Evolutionary conservation across 2,329 filamentous ascomycete genomes (phyloP).

Genomic region (Fusarium circinatum): DNA sequence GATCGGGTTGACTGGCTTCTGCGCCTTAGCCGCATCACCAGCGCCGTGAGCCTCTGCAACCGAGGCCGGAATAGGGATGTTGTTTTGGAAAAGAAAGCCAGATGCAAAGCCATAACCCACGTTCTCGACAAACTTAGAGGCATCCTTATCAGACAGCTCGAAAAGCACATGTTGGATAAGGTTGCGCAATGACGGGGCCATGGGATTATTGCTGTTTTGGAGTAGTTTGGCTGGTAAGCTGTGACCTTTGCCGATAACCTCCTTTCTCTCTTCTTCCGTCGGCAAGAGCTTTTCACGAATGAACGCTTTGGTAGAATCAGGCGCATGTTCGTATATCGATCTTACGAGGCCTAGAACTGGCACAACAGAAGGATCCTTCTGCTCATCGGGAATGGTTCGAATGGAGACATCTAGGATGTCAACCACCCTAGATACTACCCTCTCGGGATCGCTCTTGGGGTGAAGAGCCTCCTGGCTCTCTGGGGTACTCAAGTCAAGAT

Average conservation of each 20-base stretch:
- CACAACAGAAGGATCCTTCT: slow-evolving; percentile 77
- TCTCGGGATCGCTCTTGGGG: slow-evolving; percentile 68
- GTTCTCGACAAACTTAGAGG: slow-evolving; percentile 84
- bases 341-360: slow-evolving; percentile 81
- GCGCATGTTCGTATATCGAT: slow-evolving; percentile 75
- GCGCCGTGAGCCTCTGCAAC: slow-evolving; percentile 61
- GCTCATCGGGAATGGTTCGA: slow-evolving; percentile 68
- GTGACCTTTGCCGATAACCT: slow-evolving; percentile 79
- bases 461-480: slow-evolving; percentile 69
- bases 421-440: slow-evolving; percentile 72
- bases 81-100: slow-evolving; percentile 87
- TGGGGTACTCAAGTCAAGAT: slow-evolving; percentile 74
- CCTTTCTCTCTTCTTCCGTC: slow-evolving; percentile 76
- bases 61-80: slow-evolving; percentile 78
- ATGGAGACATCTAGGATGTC: slow-evolving; percentile 76
- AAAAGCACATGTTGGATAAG: slow-evolving; percentile 84
- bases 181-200: slow-evolving; percentile 76
- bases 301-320: slow-evolving; percentile 65
- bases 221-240: slow-evolving; percentile 82
- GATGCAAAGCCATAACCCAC: slow-evolving; percentile 95
- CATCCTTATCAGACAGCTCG: slow-evolving; percentile 84
- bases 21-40: slow-evolving; percentile 41
- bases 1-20: slow-evolving; percentile 76
- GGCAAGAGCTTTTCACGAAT: slow-evolving; percentile 79
- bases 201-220: slow-evolving; percentile 78